Conservation (phyloP, 2,329 filamentous ascomycete species). For the Aspergillus unguis region DNA sequence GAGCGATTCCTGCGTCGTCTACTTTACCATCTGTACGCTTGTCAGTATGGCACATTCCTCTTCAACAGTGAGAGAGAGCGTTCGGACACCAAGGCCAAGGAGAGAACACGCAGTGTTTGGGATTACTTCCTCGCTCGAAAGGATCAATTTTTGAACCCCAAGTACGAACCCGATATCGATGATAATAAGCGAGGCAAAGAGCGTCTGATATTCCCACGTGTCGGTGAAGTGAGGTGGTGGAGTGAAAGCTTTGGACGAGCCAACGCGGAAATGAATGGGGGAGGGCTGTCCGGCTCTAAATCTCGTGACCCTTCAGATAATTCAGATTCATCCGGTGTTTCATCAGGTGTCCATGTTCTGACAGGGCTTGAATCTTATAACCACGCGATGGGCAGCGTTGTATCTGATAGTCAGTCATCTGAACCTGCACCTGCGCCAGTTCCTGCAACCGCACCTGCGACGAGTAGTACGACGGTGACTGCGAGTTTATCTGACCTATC, state of each 20-base stretch:
- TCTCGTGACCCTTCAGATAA: slow-evolving; percentile 23
- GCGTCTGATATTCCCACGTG: slow-evolving; percentile 74
- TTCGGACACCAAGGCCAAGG: slow-evolving; percentile 62
- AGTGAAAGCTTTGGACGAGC: slow-evolving; percentile 78
- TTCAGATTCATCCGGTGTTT: no score
- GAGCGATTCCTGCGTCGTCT: slow-evolving; percentile 86
- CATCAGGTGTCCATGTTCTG: slow-evolving; percentile 52
- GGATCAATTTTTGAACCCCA: slow-evolving; percentile 75
- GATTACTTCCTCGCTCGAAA: slow-evolving; percentile 85
- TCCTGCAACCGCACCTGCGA: slow-evolving; percentile 19
- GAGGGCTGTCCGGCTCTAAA: slow-evolving; percentile 47
- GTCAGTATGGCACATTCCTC: slow-evolving; percentile 94
- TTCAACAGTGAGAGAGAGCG: slow-evolving; percentile 94
- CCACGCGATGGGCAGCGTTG: slow-evolving; percentile 48
- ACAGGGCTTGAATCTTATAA: slow-evolving; percentile 59
- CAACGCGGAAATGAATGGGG: slow-evolving; percentile 88
- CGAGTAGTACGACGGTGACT: slow-evolving; percentile 43
- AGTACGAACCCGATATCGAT: slow-evolving; percentile 72
- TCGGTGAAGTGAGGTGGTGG: slow-evolving; percentile 89
- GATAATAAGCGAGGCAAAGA: slow-evolving; percentile 77
- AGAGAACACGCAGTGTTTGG: slow-evolving; percentile 85
- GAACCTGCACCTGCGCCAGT: no score
- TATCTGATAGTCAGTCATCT: slow-evolving; percentile 16
- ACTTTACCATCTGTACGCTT: slow-evolving; percentile 90
- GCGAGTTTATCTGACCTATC: slow-evolving; percentile 46